phyloP scores from a whole-genome alignment of 768 basidiomycete species.

The Lactarius sp. region DNA sequence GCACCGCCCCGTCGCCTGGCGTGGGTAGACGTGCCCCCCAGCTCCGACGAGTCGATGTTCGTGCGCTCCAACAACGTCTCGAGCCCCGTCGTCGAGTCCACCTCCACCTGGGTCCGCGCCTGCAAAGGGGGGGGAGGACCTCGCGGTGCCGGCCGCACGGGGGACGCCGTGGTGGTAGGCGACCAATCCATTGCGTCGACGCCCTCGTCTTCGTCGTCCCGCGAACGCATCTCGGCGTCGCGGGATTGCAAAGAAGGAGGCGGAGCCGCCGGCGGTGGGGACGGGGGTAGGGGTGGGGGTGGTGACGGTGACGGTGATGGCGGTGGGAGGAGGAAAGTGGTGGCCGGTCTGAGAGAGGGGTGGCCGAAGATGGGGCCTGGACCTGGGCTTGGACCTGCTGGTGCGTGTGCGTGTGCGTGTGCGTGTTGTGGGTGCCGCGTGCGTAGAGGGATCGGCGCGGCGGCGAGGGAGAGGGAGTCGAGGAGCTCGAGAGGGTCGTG shows the following conservation, averaged over 20 bases:
- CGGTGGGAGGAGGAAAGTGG: slow-evolving; percentile 27
- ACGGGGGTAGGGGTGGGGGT: too few relatives aligned
- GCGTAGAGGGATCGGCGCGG: slow-evolving; percentile 48
- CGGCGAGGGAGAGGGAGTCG: slow-evolving; percentile 53
- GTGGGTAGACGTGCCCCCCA: not conserved
- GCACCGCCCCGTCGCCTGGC: not conserved
- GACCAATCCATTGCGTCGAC: slow-evolving; percentile 63
- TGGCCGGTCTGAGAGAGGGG: slow-evolving; percentile 50
- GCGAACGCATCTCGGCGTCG: slow-evolving; percentile 31
- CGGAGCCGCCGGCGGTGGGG: too few relatives aligned
- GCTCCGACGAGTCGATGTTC: slow-evolving; percentile 17
- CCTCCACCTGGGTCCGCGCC: not conserved
- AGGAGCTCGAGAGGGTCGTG: slow-evolving; percentile 51
- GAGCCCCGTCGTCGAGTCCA: slow-evolving; percentile 21
- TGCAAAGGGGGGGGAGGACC: not conserved
- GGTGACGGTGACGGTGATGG: not conserved
- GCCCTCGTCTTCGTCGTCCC: slow-evolving; percentile 26
- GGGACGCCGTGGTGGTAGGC: slow-evolving; percentile 37
- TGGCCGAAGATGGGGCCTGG: slow-evolving; percentile 61
- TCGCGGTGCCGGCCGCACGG: not conserved
- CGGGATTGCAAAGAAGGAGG: slow-evolving; percentile 22
- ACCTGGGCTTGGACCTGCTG: slow-evolving; percentile 34
- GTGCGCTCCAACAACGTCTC: slow-evolving; percentile 22
- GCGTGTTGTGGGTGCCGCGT: slow-evolving; percentile 24
- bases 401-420: not conserved